These are phyloP conservation scores for Malus sieversii DNA, from an alignment of 306 rosid species.

Conservation along the genomic window DNA sequence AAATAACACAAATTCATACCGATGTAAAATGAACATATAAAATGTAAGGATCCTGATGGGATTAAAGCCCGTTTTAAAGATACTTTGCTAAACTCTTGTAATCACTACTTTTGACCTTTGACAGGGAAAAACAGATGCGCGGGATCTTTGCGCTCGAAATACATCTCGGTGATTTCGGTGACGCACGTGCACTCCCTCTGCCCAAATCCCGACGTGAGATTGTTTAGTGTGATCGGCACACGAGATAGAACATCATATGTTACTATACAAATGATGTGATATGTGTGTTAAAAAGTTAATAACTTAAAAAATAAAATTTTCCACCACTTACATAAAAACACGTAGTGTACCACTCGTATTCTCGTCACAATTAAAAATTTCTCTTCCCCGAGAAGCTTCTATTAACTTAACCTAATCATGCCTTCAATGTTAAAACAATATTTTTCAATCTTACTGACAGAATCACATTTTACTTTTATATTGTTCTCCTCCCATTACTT, in stretches of 20 bases:
- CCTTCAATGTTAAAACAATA: conserved; percentile 32
- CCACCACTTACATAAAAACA: no score
- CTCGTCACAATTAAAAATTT: no score
- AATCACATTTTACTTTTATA: not conserved
- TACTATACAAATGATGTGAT: no score
- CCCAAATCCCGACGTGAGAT: conserved; percentile 17
- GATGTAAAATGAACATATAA: no score
- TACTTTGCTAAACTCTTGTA: conserved; percentile 18
- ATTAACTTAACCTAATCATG: conserved; percentile 51
- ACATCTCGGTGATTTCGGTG: conserved; percentile 59
- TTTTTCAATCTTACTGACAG: not conserved
- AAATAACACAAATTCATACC: no score
- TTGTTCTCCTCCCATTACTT: not conserved
- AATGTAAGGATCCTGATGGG: no score
- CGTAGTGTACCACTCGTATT: no score
- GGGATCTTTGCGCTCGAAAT: conserved; percentile 38
- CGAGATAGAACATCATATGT: no score
- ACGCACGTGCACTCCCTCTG: conserved; percentile 67
- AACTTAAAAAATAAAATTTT: no score
- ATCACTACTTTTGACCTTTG: conserved; percentile 71
- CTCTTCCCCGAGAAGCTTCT: conserved; percentile 9
- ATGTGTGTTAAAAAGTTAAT: no score
- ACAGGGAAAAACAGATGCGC: conserved; percentile 65
- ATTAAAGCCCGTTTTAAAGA: not conserved
- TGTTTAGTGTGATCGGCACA: no score